These are phyloP conservation scores for Neonectria neomacrospora DNA, from an alignment of 2,329 filamentous ascomycete species.

Conservation along the genomic window DNA sequence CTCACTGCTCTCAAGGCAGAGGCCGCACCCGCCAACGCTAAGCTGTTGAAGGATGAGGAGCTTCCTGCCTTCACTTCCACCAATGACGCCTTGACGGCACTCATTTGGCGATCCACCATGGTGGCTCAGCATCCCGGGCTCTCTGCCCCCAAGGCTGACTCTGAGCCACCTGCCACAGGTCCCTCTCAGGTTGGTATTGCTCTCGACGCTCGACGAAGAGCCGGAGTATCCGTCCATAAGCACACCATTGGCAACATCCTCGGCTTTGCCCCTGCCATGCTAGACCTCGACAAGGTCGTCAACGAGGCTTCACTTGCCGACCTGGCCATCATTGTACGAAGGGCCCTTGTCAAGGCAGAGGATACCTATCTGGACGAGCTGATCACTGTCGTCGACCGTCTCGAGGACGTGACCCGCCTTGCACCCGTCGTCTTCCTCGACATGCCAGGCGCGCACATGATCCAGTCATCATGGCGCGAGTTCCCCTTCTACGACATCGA, in stretches of 20 bases:
- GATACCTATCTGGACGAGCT: constrained; percentile 19
- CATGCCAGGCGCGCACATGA: constrained; percentile 29
- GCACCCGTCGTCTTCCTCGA: constrained; percentile 23
- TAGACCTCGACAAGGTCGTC: constrained; percentile 23
- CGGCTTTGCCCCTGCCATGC: constrained; percentile 24
- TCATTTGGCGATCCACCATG: constrained; percentile 30
- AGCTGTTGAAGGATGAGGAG: constrained; percentile 20
- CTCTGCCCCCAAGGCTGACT: background rate
- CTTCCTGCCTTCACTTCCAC: constrained; percentile 24
- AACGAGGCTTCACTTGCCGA: constrained; percentile 26
- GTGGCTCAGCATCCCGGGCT: constrained; percentile 21
- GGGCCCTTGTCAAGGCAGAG: constrained; percentile 19
- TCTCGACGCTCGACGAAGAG: constrained; percentile 25
- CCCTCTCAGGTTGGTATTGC: constrained; percentile 23
- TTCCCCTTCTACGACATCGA: constrained; percentile 29
- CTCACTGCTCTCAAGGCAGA: constrained; percentile 22
- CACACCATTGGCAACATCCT: constrained; percentile 27
- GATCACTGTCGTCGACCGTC: constrained; percentile 19
- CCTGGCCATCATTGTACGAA: constrained; percentile 21
- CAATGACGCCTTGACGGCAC: constrained; percentile 26
- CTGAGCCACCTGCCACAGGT: constrained; percentile 6
- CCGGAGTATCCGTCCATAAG: constrained; percentile 22
- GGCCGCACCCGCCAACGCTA: constrained; percentile 23
- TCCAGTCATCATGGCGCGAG: constrained; percentile 25
- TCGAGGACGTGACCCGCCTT: constrained; percentile 21